Base-by-base conservation (phyloP, 2,329 filamentous ascomycete genomes). In the Fusarium graminum region DNA sequence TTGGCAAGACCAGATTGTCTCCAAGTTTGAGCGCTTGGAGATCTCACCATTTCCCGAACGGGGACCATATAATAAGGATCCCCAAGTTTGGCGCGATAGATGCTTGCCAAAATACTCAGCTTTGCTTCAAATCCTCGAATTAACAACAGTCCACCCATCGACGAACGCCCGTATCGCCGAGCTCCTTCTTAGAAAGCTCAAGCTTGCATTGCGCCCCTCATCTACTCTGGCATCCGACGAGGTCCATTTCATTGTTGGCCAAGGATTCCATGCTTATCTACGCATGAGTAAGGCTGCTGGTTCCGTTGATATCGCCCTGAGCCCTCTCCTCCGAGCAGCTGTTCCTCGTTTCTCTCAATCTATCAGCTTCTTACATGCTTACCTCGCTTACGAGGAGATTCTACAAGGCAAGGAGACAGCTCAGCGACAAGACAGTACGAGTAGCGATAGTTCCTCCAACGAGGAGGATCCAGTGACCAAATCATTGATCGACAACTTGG, bases 1-100 rank as follows among this genome's bases (percentile, higher is more conserved):
- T 17, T 93, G 91, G 90, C 91, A 92, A 73, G 85, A 89, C 65
- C 86, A 89, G 60, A 91, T 94, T 50, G 85, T 90, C 36, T 85
- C 85, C 65, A 90, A 88, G 65, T 92, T 94, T 67, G 86, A 89
- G 70, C 80, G 83, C 17, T 77, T 92, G 16, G 88, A 89, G 71
- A 82, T 85, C 12, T 88, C 86, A 0, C 86, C 88, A 1, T 90
- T 90, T 53, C 88, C 88, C 1, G 88, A 90, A 69, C 83, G 85
- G 66, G 86, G 85, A 6, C 83, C 85, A 19, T 87, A 88, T 69
- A 84, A 88, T 60, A 86, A 88, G 68, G 86, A 88, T 70, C 84
- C 86, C 0, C 83, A 85, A 64, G 85, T 82, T 6, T 90, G 87
- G 88, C 82, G 84, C 57, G 84, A 87, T 52, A 84, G 83, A 50